phyloP scores from a whole-genome alignment of 805 yeast species.

The Starmerella geochares region DNA sequence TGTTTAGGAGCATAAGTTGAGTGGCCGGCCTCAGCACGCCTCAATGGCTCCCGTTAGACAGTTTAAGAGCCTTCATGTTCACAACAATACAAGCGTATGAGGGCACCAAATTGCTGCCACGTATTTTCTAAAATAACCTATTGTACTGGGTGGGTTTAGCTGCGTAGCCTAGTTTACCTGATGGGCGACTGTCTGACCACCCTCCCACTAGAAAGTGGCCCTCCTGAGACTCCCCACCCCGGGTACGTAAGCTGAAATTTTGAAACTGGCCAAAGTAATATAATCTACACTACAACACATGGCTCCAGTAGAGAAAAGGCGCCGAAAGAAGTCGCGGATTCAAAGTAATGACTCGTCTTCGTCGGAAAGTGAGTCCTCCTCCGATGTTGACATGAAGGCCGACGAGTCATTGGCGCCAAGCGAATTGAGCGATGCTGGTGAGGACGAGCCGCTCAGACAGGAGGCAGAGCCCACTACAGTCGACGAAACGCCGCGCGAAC shows the following conservation, averaged over 20 bases:
- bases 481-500: slow-evolving; percentile 21
- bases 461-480: neutral
- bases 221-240: too few relatives aligned
- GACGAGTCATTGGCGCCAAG: slow-evolving; percentile 3
- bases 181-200: too few relatives aligned
- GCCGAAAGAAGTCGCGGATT: slow-evolving; percentile 28
- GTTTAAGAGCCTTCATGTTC: too few relatives aligned
- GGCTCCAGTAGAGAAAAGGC: slow-evolving; percentile 21
- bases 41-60: too few relatives aligned
- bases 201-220: too few relatives aligned
- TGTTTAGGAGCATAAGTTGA: too few relatives aligned
- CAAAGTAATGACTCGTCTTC: slow-evolving; percentile 18
- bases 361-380: slow-evolving; percentile 16
- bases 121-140: too few relatives aligned
- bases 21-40: too few relatives aligned
- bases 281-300: neutral
- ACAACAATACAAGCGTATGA: too few relatives aligned
- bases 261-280: neutral
- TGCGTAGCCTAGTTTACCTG: too few relatives aligned
- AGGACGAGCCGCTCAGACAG: slow-evolving; percentile 9
- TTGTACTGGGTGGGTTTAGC: too few relatives aligned
- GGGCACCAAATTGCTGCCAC: too few relatives aligned
- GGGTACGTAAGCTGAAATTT: slow-evolving; percentile 6
- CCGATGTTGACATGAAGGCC: neutral
- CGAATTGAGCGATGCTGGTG: slow-evolving; percentile 22